Base-by-base conservation (phyloP, 495 filamentous ascomycete species). In the Trichoderma virens region DNA sequence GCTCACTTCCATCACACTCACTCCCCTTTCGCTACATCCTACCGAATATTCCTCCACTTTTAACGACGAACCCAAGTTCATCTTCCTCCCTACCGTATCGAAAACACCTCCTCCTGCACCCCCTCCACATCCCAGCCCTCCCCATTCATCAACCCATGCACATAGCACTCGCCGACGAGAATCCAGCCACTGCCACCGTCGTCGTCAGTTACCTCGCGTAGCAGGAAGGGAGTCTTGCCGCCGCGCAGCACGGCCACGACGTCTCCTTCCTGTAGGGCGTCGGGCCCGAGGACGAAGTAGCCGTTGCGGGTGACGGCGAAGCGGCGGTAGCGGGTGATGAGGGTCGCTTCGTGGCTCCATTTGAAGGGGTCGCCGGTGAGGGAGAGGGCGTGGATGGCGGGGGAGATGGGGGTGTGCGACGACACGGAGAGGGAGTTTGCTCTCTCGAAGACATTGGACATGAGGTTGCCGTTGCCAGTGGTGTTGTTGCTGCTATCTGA, bases 141-240 rank as follows among this genome's bases (percentile, higher is more conserved):
- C 8, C 71, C 69, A 51, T 69, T 62, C 68, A 69, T 71, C 31
- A 73, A 61, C 8, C 63, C 67, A 63, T 75, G 59, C 38, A 71
- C 68, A 67, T 68, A 75, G 39, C 69, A 73, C 59, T 72, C 71
- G 0, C 73, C 71, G 9, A 74, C 61, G 25, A 73, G 64, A 32
- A 61, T 32, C 59, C 65, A 69, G 56, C 64, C 32, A 41, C 62
- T 38, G 34, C 39, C 64, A 56, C 25, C 54, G 51, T 5, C 25
- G 9, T 32, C 14, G 13, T 2, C 13, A 14, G 23, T 28, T 2
- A 30, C 51, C 38, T 62, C 45, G 13, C 73, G 64, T 30, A 73
- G 43, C 41, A 71, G 61, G 54, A 73, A 65, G 9, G 73, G 70
- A 39, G 66, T 65, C 62, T 66, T 71, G 32, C 69, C 70, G 34